Conservation (phyloP, 2,329 filamentous ascomycete species). For the Arthrinium puccinioides region DNA sequence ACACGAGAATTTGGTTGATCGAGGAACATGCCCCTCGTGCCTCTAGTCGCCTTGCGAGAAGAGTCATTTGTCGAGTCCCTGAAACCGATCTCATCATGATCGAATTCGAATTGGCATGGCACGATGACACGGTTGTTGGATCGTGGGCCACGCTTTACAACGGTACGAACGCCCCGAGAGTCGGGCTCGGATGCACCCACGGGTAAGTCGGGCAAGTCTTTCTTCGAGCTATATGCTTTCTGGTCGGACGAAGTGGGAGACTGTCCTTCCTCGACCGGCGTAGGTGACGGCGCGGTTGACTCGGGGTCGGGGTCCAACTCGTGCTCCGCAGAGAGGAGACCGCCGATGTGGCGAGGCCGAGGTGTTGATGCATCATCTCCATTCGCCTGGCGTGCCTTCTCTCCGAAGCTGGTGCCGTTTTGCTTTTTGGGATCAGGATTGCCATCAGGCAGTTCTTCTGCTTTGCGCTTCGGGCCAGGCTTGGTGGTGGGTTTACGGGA, state of each 20-base stretch:
- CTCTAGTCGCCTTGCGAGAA: slow-evolving; percentile 43
- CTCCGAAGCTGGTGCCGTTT: slow-evolving; percentile 1
- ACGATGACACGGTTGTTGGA: slow-evolving; percentile 47
- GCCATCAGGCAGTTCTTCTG: slow-evolving; percentile 40
- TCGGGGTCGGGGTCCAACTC: slow-evolving; percentile 23
- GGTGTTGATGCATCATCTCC: slow-evolving; percentile 22
- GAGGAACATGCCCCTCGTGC: slow-evolving; percentile 46
- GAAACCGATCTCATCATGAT: slow-evolving; percentile 51
- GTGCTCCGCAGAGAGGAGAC: slow-evolving; percentile 26
- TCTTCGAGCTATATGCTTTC: slow-evolving; percentile 12
- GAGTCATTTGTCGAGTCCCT: slow-evolving; percentile 51
- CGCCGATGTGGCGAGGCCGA: slow-evolving; percentile 32
- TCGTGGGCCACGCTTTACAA: slow-evolving; percentile 32
- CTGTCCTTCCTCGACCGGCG: slow-evolving; percentile 12
- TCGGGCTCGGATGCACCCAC: slow-evolving; percentile 39
- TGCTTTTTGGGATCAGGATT: slow-evolving; percentile 42
- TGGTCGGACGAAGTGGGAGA: slow-evolving; percentile 14
- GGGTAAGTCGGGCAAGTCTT: slow-evolving; percentile 26
- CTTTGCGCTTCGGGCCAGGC: slow-evolving; percentile 38
- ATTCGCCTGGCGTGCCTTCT: slow-evolving; percentile 12
- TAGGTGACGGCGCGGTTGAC: slow-evolving; percentile 23
- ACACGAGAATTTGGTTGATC: slow-evolving; percentile 45
- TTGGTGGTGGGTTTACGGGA: slow-evolving; percentile 11
- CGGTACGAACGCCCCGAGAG: slow-evolving; percentile 42
- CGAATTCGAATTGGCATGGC: slow-evolving; percentile 39